Evolutionary conservation across 1,284 basidiomycete genomes (phyloP).

Genomic region (Austroboletus niveus): DNA sequence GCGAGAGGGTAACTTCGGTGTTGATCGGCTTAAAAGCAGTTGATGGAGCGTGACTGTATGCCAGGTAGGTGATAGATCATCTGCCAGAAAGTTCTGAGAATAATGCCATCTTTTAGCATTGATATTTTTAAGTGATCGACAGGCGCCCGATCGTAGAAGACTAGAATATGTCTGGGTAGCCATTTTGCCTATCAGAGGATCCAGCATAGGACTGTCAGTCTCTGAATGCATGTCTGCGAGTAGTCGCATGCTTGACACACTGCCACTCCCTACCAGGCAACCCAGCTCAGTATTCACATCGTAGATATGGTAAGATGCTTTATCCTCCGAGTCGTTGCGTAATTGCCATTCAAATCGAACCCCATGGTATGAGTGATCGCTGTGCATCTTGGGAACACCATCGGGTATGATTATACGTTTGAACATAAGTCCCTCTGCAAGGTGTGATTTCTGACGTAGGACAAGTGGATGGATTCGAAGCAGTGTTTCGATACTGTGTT

Average conservation of each 20-base stretch:
- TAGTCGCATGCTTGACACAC: constrained; percentile 37
- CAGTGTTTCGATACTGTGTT: no score
- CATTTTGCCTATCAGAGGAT: constrained; percentile 44
- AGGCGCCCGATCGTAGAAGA: constrained; percentile 35
- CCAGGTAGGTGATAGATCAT: no score
- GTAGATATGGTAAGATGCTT: constrained; percentile 36
- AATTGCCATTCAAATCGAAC: background rate
- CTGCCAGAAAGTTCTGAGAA: no score
- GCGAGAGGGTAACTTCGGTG: background rate
- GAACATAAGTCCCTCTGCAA: constrained; percentile 5
- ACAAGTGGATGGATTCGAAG: constrained; percentile 31
- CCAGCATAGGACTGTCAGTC: constrained; percentile 37
- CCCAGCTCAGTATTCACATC: constrained; percentile 39
- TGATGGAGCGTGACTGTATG: background rate
- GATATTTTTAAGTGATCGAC: no score
- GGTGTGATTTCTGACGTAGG: constrained; percentile 29
- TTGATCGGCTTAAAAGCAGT: background rate
- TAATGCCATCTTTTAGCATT: no score
- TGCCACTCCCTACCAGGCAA: constrained; percentile 34
- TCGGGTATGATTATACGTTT: constrained; percentile 36
- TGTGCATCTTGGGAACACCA: no score
- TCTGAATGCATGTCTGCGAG: constrained; percentile 46
- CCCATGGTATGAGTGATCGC: no score
- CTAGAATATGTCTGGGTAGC: constrained; percentile 47
- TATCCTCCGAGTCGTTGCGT: background rate